Conservation (phyloP, 116 monocot genomes). For the Iris pallida region DNA sequence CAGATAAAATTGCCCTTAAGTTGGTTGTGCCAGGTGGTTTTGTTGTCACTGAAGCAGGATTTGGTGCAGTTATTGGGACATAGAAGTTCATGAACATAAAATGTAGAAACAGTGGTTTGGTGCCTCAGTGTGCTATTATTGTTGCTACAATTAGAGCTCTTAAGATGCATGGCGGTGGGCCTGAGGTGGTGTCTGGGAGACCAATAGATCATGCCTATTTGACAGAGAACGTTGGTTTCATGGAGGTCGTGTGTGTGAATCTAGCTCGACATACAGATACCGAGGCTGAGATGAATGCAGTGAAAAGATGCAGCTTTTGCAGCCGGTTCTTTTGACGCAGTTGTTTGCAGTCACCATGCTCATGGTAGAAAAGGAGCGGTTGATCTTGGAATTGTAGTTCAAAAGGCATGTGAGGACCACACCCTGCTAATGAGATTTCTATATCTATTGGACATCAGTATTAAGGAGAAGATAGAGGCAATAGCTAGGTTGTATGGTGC, state of each 20-base stretch:
- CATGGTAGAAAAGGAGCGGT: conserved; percentile 98
- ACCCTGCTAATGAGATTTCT: conserved; percentile 58
- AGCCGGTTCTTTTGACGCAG: conserved; percentile 96
- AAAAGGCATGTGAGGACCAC: conserved; percentile 79
- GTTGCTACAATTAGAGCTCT: conserved; percentile 91
- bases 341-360: conserved; percentile 89
- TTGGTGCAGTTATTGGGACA: conserved; percentile 93
- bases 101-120: conserved; percentile 74
- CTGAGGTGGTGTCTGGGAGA: conserved; percentile 90
- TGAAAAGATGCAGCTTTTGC: conserved; percentile 65
- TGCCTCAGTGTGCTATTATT: conserved; percentile 82
- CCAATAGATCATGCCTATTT: conserved; percentile 84
- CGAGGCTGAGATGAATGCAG: conserved; percentile 78
- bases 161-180: conserved; percentile 99
- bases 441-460: conserved; percentile 71
- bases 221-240: conserved; percentile 68
- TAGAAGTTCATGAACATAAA: conserved; percentile 99
- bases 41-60: conserved; percentile 95
- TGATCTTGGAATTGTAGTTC: conserved; percentile 91
- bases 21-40: conserved; percentile 88
- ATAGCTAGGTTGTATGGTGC: conserved; percentile 95
- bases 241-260: conserved; percentile 95
- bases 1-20: conserved; percentile 94
- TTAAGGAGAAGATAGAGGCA: conserved; percentile 92
- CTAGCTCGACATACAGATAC: conserved; percentile 75